Conservation (phyloP, 1,139 yeast species). For the Kluyveromyces sp. region DNA sequence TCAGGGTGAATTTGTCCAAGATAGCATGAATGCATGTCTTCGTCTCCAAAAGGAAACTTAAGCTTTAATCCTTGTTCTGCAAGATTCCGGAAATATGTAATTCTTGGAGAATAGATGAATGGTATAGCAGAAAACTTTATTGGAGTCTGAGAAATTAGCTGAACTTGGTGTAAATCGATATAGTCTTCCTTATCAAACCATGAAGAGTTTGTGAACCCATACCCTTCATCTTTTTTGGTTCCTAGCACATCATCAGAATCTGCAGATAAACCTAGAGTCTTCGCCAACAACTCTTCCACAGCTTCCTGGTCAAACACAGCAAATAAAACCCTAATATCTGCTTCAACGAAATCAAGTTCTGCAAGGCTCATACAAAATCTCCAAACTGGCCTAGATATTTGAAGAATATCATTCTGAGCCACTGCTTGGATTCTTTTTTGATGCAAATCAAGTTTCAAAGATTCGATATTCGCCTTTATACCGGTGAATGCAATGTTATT, state of each 20-base stretch:
- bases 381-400: conserved; percentile 46
- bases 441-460: conserved; percentile 68
- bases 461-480: conserved; percentile 56
- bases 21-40: conserved; percentile 57
- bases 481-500: conserved; percentile 63
- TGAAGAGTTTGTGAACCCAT: conserved; percentile 33
- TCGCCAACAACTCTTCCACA: conserved; percentile 41
- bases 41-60: conserved; percentile 60
- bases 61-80: conserved; percentile 45
- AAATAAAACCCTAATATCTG: conserved; percentile 64
- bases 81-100: conserved; percentile 67
- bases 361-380: conserved; percentile 67
- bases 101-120: conserved; percentile 62
- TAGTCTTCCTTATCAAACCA: conserved; percentile 83
- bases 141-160: conserved; percentile 45
- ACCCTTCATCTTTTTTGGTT: conserved; percentile 4
- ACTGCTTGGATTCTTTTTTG: conserved; percentile 62
- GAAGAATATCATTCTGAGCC: conserved; percentile 46
- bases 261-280: conserved; percentile 3
- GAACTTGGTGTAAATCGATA: conserved; percentile 56
- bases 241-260: conserved; percentile 2
- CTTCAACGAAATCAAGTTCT: conserved; percentile 60
- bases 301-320: conserved; percentile 60
- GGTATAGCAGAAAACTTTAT: conserved; percentile 49
- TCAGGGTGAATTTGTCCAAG: conserved; percentile 53